phyloP scores from a whole-genome alignment of 495 filamentous ascomycete genomes.

The Aspergillus asperescens region DNA sequence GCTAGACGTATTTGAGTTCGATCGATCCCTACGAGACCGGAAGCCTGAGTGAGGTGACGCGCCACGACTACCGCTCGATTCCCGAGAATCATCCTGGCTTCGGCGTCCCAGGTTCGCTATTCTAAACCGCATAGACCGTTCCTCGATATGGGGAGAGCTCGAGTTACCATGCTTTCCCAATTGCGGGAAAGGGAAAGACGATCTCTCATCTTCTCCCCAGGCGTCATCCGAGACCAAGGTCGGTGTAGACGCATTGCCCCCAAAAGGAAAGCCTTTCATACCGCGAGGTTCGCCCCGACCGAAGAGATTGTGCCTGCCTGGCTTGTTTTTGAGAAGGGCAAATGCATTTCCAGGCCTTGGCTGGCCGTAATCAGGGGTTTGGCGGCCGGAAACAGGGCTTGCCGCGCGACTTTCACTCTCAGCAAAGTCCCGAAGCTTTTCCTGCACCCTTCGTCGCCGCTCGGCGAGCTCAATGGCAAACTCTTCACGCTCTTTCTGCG shows the following conservation, averaged over 20 bases:
- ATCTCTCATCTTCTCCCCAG: conserved; percentile 40
- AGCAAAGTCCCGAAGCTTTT: conserved; percentile 69
- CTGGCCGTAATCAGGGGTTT: conserved; percentile 39
- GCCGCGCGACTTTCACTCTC: conserved; percentile 59
- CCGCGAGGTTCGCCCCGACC: conserved; percentile 55
- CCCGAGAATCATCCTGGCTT: conserved; percentile 37
- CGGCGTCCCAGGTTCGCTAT: conserved; percentile 31
- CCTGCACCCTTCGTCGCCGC: conserved; percentile 70
- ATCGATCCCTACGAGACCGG: conserved; percentile 50
- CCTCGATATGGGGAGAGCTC: conserved; percentile 39
- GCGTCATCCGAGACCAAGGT: conserved; percentile 39
- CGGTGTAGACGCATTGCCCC: conserved; percentile 47
- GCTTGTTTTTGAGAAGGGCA: conserved; percentile 62
- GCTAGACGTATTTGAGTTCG: conserved; percentile 55
- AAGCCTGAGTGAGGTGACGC: conserved; percentile 33
- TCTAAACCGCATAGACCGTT: conserved; percentile 31
- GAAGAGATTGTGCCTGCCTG: conserved; percentile 55
- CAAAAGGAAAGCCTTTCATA: conserved; percentile 67
- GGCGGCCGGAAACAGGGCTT: conserved; percentile 42
- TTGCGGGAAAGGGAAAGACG: conserved; percentile 26
- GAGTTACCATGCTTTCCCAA: conserved; percentile 38
- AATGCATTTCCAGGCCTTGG: conserved; percentile 54
- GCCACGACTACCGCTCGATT: conserved; percentile 38
- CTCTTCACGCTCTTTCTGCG: conserved; percentile 64
- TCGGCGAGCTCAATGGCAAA: conserved; percentile 77